Evolutionary conservation across 164 flowering plant genomes (phyloP).

Genomic region (Liriodendron chinense): DNA sequence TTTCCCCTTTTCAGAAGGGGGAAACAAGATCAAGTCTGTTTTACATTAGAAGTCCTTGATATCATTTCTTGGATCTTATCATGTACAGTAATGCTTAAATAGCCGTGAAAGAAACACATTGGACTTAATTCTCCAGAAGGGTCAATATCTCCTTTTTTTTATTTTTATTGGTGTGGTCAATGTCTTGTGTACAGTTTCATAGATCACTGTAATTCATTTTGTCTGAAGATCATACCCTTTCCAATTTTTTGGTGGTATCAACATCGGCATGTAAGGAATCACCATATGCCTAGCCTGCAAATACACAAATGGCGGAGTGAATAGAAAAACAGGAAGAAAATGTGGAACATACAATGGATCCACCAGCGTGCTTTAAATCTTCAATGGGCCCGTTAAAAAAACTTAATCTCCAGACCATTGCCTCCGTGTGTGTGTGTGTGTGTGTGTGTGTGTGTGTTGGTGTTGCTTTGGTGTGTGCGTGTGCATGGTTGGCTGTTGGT

Average conservation of each 20-base stretch:
- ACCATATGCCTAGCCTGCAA: slow-evolving; percentile 81
- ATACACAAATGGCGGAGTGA: slow-evolving; percentile 4
- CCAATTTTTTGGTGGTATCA: slow-evolving; percentile 90
- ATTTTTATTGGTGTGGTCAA: not conserved
- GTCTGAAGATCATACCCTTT: slow-evolving; percentile 63
- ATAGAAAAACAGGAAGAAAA: slow-evolving; percentile 5
- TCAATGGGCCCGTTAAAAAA: too few relatives aligned
- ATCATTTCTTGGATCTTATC: not conserved
- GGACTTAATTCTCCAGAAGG: not conserved
- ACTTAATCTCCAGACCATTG: too few relatives aligned
- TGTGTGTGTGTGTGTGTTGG: too few relatives aligned
- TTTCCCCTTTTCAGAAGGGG: not conserved
- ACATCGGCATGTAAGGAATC: slow-evolving; percentile 88
- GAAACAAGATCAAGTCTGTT: not conserved
- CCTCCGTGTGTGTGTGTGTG: too few relatives aligned
- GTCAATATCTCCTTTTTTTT: not conserved
- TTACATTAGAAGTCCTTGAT: not conserved
- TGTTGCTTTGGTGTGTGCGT: too few relatives aligned
- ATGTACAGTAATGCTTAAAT: not conserved
- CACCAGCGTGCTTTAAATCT: not conserved
- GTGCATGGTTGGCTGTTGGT: too few relatives aligned
- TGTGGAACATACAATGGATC: too few relatives aligned
- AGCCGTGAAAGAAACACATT: not conserved
- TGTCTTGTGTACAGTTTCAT: not conserved
- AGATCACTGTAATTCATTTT: not conserved